Evolutionary conservation across 805 yeast species (phyloP).

Genomic region (Komagataella kurtzmanii): DNA sequence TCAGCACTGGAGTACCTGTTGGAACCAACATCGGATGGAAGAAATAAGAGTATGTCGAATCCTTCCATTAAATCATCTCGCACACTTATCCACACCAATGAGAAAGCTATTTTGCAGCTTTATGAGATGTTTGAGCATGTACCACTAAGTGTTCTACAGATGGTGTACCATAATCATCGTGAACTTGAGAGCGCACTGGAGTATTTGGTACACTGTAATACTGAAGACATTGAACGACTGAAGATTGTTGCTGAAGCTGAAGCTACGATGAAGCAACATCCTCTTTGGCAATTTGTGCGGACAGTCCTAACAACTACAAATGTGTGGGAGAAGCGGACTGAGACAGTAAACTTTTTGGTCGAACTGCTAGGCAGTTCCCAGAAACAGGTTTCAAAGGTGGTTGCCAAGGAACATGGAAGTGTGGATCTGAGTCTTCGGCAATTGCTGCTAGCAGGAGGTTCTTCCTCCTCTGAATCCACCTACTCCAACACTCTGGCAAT

Average conservation of each 20-base stretch:
- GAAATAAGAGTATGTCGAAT: background rate
- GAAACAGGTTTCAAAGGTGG: background rate
- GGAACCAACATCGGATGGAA: background rate
- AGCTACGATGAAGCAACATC: background rate
- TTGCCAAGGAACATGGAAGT: background rate
- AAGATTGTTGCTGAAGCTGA: background rate
- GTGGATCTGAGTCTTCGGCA: background rate
- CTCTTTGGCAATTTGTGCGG: background rate
- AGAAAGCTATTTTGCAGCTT: background rate
- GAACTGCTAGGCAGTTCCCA: background rate
- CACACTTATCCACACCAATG: background rate
- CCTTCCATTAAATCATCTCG: background rate
- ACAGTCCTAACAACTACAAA: background rate
- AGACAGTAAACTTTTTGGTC: background rate
- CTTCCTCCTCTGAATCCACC: background rate
- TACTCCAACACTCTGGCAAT: background rate
- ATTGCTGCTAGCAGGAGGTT: background rate
- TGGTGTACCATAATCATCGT: background rate
- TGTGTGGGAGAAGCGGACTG: background rate
- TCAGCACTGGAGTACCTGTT: background rate
- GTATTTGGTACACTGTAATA: background rate
- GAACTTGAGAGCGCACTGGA: background rate
- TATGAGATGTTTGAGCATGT: background rate
- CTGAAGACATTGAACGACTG: background rate
- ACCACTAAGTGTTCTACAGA: background rate